Percentiles rank a stretch among this genome's conserved stretches.
These are phyloP conservation scores for Tetragonia tetragonoides DNA, from an alignment of 148 eudicot genomes.

Conservation along the genomic window DNA sequence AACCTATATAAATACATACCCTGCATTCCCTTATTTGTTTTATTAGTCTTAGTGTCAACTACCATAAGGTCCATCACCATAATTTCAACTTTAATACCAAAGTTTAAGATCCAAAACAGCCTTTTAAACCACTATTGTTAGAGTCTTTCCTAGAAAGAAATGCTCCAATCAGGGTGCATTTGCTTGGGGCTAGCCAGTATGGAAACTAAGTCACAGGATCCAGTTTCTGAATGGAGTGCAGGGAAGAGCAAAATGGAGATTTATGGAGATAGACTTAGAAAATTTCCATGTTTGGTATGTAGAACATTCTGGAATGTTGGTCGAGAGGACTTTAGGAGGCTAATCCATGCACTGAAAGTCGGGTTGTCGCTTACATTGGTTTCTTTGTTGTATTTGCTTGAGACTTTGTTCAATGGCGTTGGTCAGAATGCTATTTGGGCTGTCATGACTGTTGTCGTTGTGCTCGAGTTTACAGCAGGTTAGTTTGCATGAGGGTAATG, in stretches of 20 bases:
- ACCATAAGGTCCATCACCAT: neutral
- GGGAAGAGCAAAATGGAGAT: conserved; percentile 15
- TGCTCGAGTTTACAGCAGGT: conserved; percentile 97
- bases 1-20: conserved; percentile 20
- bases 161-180: conserved; percentile 18
- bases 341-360: conserved; percentile 77
- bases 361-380: conserved; percentile 75
- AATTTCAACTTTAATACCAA: conserved; percentile 2
- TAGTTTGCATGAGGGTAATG: neutral
- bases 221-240: neutral
- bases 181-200: conserved; percentile 24
- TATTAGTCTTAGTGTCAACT: neutral
- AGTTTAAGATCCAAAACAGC: neutral
- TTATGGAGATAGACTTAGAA: conserved; percentile 23
- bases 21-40: neutral
- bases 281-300: conserved; percentile 30
- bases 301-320: conserved; percentile 52
- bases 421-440: conserved; percentile 91
- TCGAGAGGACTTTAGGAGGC: conserved; percentile 66
- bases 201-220: conserved; percentile 10
- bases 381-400: conserved; percentile 67
- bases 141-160: neutral
- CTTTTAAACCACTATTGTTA: neutral
- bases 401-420: conserved; percentile 64
- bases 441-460: conserved; percentile 93